Evolutionary conservation across 257 asterid species (phyloP), one percentile per base, ranked within the genome.

Genomic region (Solanum boliviense): DNA sequence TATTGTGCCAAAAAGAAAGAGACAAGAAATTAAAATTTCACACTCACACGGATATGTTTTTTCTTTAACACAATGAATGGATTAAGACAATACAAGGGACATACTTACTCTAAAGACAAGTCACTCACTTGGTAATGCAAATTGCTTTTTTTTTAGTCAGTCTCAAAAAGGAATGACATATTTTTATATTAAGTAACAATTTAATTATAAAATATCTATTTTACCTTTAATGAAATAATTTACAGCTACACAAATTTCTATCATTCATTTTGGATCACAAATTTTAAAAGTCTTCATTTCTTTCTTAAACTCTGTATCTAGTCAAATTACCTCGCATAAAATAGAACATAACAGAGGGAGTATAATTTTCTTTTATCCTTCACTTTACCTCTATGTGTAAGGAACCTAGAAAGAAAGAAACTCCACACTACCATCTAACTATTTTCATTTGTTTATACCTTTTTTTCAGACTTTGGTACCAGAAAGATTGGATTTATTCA

Each of bases 341-440:
- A 44, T 44, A 44, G 5, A 41, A 41, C 41, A 38, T 0, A 39
- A 39, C 52, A 13, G 2, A 44, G 16, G 52, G 2, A 44, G 1
- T 36, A 36, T 56, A 6, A 56, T 5, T 36, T 76, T 74, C n/a
- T 36, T 35, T 76, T 46, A 46, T 79, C 67, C 18, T 46, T 46
- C 29, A 46, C 85, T 81, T 81, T 81, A 46, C 85, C 85, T 81
- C 85, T 46, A 5, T 9, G 85, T 81, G 85, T 46, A 81, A 81
- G 85, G 29, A 81, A 81, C 68, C 23, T 11, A 23, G 7, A 39
- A 38, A 38, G 10, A n/a, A n/a, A n/a, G 9, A 76, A 73, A 34
- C 58, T 16, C 67, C n/a, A 79, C 85, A 79, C 65, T 79, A 79
- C 25, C 85, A 79, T 25, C 62, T 16, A 29, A 81, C 27, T 9